Evolutionary conservation across 257 asterid genomes (phyloP).

Genomic region (Nicotiana undulata): DNA sequence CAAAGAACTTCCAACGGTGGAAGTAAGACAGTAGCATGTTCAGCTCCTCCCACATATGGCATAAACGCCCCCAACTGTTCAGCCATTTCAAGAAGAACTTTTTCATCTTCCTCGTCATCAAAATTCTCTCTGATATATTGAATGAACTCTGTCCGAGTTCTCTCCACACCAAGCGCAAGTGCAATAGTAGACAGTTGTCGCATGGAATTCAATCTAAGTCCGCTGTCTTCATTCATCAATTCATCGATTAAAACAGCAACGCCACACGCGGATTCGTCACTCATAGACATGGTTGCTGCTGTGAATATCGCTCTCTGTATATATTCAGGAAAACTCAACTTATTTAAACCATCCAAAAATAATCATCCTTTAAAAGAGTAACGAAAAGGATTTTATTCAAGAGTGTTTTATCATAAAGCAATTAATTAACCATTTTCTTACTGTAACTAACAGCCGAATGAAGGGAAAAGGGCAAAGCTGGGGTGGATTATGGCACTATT

Average conservation of each 20-base stretch:
- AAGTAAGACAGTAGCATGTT: conserved; percentile 42
- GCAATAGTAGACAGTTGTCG: conserved; percentile 75
- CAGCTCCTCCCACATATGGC: conserved; percentile 45
- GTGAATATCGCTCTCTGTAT: background rate
- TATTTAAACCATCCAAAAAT: background rate
- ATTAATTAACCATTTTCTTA: background rate
- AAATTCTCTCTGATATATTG: conserved; percentile 68
- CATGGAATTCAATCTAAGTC: conserved; percentile 57
- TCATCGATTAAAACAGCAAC: conserved; percentile 78
- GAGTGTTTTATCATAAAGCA: background rate
- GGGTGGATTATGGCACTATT: background rate
- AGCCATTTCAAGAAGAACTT: conserved; percentile 48
- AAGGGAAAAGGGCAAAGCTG: background rate
- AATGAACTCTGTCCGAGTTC: conserved; percentile 70
- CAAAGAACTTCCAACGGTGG: conserved; percentile 49
- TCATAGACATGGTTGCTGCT: conserved; percentile 39
- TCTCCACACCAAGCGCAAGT: conserved; percentile 80
- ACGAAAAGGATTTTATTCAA: background rate
- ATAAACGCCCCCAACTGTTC: conserved; percentile 36
- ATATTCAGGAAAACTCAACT: background rate
- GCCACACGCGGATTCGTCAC: conserved; percentile 67
- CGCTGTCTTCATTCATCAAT: conserved; percentile 73
- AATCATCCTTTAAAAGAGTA: background rate
- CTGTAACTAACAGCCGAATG: background rate
- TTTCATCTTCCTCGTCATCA: conserved; percentile 49